Evolutionary conservation across 768 basidiomycete species (phyloP).

Genomic region (Suillus decipiens): DNA sequence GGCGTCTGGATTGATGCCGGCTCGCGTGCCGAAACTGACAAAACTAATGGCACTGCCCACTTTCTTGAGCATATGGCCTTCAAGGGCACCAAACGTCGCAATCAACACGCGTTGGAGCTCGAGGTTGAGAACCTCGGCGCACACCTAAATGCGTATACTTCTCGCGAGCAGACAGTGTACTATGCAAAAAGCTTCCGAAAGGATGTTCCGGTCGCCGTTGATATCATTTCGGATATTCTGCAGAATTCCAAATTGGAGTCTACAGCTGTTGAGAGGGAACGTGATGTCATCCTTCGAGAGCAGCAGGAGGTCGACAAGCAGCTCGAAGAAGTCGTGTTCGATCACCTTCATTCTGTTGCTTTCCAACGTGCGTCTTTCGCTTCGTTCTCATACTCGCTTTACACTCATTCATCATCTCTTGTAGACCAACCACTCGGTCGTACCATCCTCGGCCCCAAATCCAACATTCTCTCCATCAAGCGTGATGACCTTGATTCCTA

Average conservation of each 20-base stretch:
- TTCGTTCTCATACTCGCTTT: not conserved
- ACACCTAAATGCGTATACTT: conserved; percentile 97
- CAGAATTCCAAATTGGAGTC: conserved; percentile 94
- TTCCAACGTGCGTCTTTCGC: conserved; percentile 76
- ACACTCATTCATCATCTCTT: conserved; percentile 10
- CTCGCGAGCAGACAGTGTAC: conserved; percentile 98
- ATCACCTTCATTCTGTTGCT: conserved; percentile 95
- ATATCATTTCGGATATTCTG: conserved; percentile 97
- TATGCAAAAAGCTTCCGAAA: conserved; percentile 98
- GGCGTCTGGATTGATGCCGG: conserved; percentile 99
- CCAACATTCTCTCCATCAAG: conserved; percentile 94
- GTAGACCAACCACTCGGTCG: conserved; percentile 92
- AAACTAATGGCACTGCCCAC: conserved; percentile 95
- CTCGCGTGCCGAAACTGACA: conserved; percentile 93
- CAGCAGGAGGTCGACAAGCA: conserved; percentile 99
- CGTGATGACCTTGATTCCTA: conserved; percentile 86
- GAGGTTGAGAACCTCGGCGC: conserved; percentile 98
- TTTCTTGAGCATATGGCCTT: conserved; percentile 99
- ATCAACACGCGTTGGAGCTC: conserved; percentile 89
- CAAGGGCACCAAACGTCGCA: conserved; percentile 89
- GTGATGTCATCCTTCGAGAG: conserved; percentile 94
- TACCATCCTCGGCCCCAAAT: conserved; percentile 95
- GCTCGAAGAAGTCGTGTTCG: conserved; percentile 97
- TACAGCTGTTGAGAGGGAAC: conserved; percentile 88
- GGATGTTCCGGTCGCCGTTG: conserved; percentile 87